phyloP scores from a whole-genome alignment of 257 asterid genomes.

The Gentiana dahurica region DNA sequence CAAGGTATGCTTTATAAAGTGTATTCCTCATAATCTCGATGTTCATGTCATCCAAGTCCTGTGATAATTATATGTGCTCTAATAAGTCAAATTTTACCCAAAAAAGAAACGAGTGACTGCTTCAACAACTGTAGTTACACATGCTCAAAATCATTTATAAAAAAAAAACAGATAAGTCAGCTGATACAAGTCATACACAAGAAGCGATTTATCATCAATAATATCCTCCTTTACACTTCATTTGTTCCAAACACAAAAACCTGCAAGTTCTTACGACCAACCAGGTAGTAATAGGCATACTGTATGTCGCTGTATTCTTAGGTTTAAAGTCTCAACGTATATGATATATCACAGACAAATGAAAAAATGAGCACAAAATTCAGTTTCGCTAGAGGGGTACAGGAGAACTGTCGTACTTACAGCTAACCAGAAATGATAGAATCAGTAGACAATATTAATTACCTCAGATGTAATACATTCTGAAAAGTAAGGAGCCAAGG shows the following conservation, averaged over 20 bases:
- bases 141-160: neutral
- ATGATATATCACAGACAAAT: too few species aligned
- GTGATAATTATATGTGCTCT: conserved; percentile 7
- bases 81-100: neutral
- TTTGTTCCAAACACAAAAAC: too few species aligned
- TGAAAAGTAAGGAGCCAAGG: conserved; percentile 91
- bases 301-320: too few species aligned
- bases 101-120: neutral
- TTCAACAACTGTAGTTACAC: too few species aligned
- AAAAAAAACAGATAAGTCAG: too few species aligned
- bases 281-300: too few species aligned
- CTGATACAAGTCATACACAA: neutral
- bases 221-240: neutral
- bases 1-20: conserved; percentile 89
- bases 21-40: conserved; percentile 95
- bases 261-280: too few species aligned
- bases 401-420: too few species aligned
- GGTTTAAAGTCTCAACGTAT: too few species aligned
- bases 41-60: conserved; percentile 98
- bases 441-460: conserved; percentile 6
- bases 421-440: too few species aligned
- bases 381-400: too few species aligned
- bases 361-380: too few species aligned
- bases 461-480: conserved; percentile 96
- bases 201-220: neutral